These are phyloP conservation scores for Cadophora luteo-olivacea DNA, from an alignment of 2,329 filamentous ascomycete species.

Conservation along the genomic window DNA sequence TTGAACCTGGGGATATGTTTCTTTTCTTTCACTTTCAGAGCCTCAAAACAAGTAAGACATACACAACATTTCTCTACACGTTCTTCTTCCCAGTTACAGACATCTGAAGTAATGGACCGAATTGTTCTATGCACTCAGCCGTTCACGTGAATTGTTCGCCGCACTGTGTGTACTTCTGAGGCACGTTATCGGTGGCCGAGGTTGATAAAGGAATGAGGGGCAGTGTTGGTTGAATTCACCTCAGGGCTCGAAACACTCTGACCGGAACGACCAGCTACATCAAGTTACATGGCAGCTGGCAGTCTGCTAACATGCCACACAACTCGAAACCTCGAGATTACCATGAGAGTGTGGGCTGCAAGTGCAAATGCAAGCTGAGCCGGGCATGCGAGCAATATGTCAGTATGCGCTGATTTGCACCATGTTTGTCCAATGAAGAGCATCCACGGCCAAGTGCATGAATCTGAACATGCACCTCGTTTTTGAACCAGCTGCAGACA, in stretches of 20 bases:
- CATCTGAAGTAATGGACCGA: neutral
- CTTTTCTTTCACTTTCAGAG: neutral
- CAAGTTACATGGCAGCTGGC: slow-evolving; percentile 10
- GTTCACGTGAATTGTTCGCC: neutral
- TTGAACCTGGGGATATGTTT: neutral
- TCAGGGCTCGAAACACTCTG: slow-evolving; percentile 6
- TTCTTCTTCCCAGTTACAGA: neutral
- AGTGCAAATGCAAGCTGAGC: slow-evolving; percentile 17
- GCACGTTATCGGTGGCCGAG: slow-evolving; percentile 22
- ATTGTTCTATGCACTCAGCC: neutral
- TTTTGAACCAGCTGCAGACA: slow-evolving; percentile 28
- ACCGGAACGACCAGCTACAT: slow-evolving; percentile 4
- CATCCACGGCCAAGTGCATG: slow-evolving; percentile 37
- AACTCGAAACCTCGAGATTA: slow-evolving; percentile 14
- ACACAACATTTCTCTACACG: neutral
- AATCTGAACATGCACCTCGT: slow-evolving; percentile 37
- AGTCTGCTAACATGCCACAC: slow-evolving; percentile 18
- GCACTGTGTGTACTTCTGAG: slow-evolving; percentile 4
- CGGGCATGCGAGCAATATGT: slow-evolving; percentile 28
- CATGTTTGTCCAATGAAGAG: slow-evolving; percentile 19
- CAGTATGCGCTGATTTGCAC: slow-evolving; percentile 32
- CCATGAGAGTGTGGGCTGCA: slow-evolving; percentile 16
- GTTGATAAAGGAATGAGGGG: slow-evolving; percentile 14
- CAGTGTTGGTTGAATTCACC: neutral
- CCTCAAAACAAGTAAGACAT: neutral